These are phyloP conservation scores for Microbotryum saponariae DNA, from an alignment of 1,284 basidiomycete species.

Conservation along the genomic window DNA sequence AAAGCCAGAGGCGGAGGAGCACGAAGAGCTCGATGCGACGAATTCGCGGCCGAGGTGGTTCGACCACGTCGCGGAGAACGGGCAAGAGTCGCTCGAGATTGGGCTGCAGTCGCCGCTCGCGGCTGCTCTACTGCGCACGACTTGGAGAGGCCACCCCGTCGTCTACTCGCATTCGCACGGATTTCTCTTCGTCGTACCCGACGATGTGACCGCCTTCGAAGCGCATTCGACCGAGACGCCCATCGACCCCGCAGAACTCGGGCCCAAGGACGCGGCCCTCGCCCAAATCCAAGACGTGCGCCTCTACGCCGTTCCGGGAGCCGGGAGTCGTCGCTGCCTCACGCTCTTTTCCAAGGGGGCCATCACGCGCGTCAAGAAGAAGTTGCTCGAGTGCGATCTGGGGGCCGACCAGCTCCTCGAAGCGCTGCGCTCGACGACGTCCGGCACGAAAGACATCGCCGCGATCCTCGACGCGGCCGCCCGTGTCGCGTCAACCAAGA, in stretches of 20 bases:
- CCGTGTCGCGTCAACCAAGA: too few relatives aligned
- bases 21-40: background rate
- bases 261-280: conserved; percentile 17
- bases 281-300: conserved; percentile 13
- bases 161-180: conserved; percentile 32
- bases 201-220: conserved; percentile 25
- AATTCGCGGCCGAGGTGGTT: background rate
- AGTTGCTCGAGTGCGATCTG: conserved; percentile 15
- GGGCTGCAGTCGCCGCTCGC: conserved; percentile 24
- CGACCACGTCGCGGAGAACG: background rate
- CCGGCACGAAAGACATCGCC: background rate
- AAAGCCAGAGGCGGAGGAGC: background rate
- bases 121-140: conserved; percentile 32
- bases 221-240: conserved; percentile 34
- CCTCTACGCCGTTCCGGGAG: conserved; percentile 12
- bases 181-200: conserved; percentile 32
- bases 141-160: conserved; percentile 30
- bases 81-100: conserved; percentile 8
- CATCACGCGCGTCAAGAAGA: conserved; percentile 18
- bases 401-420: background rate
- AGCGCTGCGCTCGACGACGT: background rate
- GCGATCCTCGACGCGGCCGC: background rate
- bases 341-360: conserved; percentile 5
- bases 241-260: conserved; percentile 16
- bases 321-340: background rate